Base-by-base conservation (phyloP, 2,329 filamentous ascomycete species). In the Colletotrichum tanaceti region DNA sequence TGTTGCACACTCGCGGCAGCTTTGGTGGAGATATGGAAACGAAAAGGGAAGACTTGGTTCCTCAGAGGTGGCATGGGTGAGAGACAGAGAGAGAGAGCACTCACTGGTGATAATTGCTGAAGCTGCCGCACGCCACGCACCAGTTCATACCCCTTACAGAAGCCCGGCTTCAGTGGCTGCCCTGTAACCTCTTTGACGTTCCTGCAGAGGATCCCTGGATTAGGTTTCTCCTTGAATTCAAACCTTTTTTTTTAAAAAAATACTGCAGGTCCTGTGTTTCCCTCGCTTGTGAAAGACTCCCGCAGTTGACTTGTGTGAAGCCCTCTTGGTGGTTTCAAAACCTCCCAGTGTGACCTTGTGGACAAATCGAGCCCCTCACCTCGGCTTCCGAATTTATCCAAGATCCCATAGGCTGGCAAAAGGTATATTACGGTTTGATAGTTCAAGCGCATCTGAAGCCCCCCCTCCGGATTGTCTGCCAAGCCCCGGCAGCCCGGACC, bases 121-220 rank as follows among this genome's bases (percentile, higher is more conserved):
- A 38, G 55, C n/a, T 46, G 55, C 28, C 43, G 41, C 55, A 44
- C 16, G 24, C 44, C 18, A 43, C 41, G 32, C 58, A 38, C 35
- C 47, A 41, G 52, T 64, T 64, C 65, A 68, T 68, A 64, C 60
- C 46, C 60, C 16, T 18, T 54, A 58, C 65, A 68, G 53, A 46
- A 47, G 60, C 60, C 9, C 14, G 53, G 65, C 60, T 22, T 58
- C 44, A 16, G 28, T 64, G 59, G 65, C 53, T 22, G 16, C 46
- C 14, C 53, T 68, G 65, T 68, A 68, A 13, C 47, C 38, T 55
- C 10, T 16, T 50, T 49, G 61, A 32, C 28, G 24, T 32, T 16
- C 38, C 39, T n/a, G 14, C 10, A 28, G 5, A 59, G 32, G 38
- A 57, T n/a, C n/a, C n/a, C n/a, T n/a, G 32, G 20, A 58, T 5